phyloP scores from a whole-genome alignment of 1,139 yeast genomes.

The Sugiyamaella pinicola region DNA sequence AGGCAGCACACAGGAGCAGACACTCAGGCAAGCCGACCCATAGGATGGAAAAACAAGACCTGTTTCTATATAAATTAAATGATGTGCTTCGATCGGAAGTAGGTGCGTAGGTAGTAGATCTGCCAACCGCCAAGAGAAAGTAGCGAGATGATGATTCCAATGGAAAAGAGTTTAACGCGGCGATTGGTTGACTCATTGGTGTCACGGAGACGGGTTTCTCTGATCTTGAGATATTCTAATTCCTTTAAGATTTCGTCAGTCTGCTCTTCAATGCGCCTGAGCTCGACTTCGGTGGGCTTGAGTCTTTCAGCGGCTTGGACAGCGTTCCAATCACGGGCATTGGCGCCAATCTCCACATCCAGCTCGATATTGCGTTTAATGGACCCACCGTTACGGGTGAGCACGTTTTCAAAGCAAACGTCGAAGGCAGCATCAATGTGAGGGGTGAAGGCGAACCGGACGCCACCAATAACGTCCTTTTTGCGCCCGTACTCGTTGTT shows the following conservation, averaged over 20 bases:
- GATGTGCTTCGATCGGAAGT: constrained; percentile 92
- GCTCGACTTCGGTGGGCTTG: constrained; percentile 87
- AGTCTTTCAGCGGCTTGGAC: constrained; percentile 89
- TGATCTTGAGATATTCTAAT: constrained; percentile 74
- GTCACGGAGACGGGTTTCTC: constrained; percentile 93
- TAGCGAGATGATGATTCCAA: constrained; percentile 66
- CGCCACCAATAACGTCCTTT: constrained; percentile 56
- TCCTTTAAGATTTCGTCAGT: constrained; percentile 78
- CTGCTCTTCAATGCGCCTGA: constrained; percentile 79
- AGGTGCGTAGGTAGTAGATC: constrained; percentile 84
- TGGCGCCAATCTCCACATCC: constrained; percentile 93
- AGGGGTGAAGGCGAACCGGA: constrained; percentile 79
- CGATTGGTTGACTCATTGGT: constrained; percentile 93
- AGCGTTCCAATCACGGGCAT: constrained; percentile 97
- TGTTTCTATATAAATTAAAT: constrained; percentile 48
- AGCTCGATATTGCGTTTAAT: constrained; percentile 63
- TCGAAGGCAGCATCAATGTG: constrained; percentile 84
- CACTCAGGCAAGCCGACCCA: constrained; percentile 10
- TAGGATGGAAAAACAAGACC: neutral
- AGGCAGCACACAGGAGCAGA: constrained; percentile 15
- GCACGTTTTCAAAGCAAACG: constrained; percentile 79
- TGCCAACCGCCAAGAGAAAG: constrained; percentile 89
- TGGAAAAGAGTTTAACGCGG: constrained; percentile 77
- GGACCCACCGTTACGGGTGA: constrained; percentile 38
- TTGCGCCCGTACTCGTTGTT: constrained; percentile 46